Evolutionary conservation across 1,139 yeast genomes (phyloP).

Genomic region (Yamadazyma diddensiae): DNA sequence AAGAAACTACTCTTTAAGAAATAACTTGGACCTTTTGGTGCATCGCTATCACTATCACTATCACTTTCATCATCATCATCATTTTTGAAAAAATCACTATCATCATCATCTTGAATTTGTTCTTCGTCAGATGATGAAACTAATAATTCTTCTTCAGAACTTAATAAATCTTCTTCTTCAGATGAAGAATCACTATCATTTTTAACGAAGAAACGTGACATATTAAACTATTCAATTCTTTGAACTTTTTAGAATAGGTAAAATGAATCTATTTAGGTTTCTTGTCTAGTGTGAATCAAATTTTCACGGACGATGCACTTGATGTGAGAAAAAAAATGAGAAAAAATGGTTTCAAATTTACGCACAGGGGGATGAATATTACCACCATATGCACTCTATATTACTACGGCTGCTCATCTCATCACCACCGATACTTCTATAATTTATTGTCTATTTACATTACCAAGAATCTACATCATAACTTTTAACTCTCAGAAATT

Average conservation of each 20-base stretch:
- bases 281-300: conserved; percentile 7
- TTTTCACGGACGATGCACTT: conserved; percentile 12
- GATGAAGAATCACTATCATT: conserved; percentile 66
- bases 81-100: conserved; percentile 19
- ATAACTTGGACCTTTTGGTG: conserved; percentile 53
- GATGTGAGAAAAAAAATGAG: conserved; percentile 3
- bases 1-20: conserved; percentile 55
- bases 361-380: conserved; percentile 3
- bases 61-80: conserved; percentile 40
- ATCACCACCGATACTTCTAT: no score
- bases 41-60: conserved; percentile 40
- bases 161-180: conserved; percentile 71
- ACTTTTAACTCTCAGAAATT: conserved; percentile 61
- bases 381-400: no score
- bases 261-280: not conserved
- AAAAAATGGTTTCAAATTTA: conserved; percentile 4
- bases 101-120: conserved; percentile 35
- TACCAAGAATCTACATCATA: conserved; percentile 21
- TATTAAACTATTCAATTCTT: conserved; percentile 18
- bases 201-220: conserved; percentile 79
- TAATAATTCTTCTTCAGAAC: conserved; percentile 69
- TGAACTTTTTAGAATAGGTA: conserved; percentile 2
- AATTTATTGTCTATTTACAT: not conserved
- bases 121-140: conserved; percentile 43
- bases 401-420: no score